Conservation (phyloP, 805 yeast species). For the Ogataea trehaloabstinens region DNA sequence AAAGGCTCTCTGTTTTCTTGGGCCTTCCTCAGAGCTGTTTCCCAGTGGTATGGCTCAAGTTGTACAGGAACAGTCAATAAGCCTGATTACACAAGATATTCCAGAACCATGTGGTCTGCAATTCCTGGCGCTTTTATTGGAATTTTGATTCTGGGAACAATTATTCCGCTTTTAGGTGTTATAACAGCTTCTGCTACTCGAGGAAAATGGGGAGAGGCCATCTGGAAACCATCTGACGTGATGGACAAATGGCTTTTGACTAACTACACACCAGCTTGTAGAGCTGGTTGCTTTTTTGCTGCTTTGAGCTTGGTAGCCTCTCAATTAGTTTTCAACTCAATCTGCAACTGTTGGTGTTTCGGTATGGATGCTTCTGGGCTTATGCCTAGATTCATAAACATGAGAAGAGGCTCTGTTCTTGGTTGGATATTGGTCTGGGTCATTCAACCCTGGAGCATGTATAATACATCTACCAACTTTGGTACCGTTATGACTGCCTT, state of each 20-base stretch:
- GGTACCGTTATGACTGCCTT: slow-evolving; percentile 35
- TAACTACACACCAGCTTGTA: slow-evolving; percentile 6
- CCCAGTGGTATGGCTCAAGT: slow-evolving; percentile 35
- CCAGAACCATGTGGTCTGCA: slow-evolving; percentile 28
- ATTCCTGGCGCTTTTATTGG: slow-evolving; percentile 9
- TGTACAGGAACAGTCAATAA: slow-evolving; percentile 24
- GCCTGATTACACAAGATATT: slow-evolving; percentile 36
- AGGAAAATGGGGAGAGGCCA: slow-evolving; percentile 35
- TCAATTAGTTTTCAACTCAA: slow-evolving; percentile 56
- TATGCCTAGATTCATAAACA: slow-evolving; percentile 55
- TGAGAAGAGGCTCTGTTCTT: slow-evolving; percentile 49
- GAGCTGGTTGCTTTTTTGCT: slow-evolving; percentile 12
- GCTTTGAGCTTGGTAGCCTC: slow-evolving; percentile 50
- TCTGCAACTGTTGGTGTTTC: slow-evolving; percentile 13
- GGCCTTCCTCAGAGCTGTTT: slow-evolving; percentile 39
- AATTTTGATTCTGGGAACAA: slow-evolving; percentile 13
- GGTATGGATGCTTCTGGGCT: slow-evolving; percentile 27
- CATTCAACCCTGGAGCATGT: slow-evolving; percentile 38
- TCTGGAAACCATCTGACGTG: slow-evolving; percentile 42
- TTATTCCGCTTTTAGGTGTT: slow-evolving; percentile 26
- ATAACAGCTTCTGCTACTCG: slow-evolving; percentile 25
- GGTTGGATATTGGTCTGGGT: slow-evolving; percentile 33
- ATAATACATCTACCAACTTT: slow-evolving; percentile 35
- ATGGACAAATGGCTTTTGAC: slow-evolving; percentile 31
- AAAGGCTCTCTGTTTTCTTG: slow-evolving; percentile 28